Conservation (phyloP, 1,284 basidiomycete species). For the Rhodotorula sp. region DNA sequence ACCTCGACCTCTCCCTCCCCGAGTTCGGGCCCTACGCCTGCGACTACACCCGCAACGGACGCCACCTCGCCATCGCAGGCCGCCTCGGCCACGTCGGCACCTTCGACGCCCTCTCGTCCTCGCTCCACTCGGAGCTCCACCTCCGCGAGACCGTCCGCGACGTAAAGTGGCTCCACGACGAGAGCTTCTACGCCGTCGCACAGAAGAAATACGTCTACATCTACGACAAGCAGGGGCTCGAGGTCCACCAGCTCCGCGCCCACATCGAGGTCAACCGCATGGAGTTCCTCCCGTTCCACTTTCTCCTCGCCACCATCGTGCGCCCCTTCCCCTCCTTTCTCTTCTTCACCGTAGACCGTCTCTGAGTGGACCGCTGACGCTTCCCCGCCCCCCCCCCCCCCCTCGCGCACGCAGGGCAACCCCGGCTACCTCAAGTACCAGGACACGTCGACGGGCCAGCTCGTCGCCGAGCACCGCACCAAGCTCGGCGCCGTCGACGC, state of each 20-base stretch:
- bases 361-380: no score
- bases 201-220: slow-evolving; percentile 97
- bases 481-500: slow-evolving; percentile 81
- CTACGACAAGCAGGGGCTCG: slow-evolving; percentile 91
- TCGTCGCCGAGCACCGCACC: slow-evolving; percentile 86
- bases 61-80: slow-evolving; percentile 82
- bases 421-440: slow-evolving; percentile 92
- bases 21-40: slow-evolving; percentile 76
- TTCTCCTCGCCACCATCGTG: slow-evolving; percentile 82
- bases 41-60: slow-evolving; percentile 86
- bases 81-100: slow-evolving; percentile 86
- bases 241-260: slow-evolving; percentile 75
- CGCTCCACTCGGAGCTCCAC: slow-evolving; percentile 83
- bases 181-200: slow-evolving; percentile 89
- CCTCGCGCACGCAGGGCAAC: slow-evolving; percentile 66
- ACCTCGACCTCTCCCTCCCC: slow-evolving; percentile 78
- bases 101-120: slow-evolving; percentile 91
- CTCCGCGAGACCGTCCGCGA: slow-evolving; percentile 86
- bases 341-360: not conserved
- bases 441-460: slow-evolving; percentile 89
- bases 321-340: slow-evolving; percentile 48
- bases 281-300: slow-evolving; percentile 95
- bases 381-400: no score
- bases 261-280: slow-evolving; percentile 89
- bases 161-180: slow-evolving; percentile 91